These are phyloP conservation scores for Aspergillus haitiensis DNA, from an alignment of 495 filamentous ascomycete genomes.

Conservation along the genomic window DNA sequence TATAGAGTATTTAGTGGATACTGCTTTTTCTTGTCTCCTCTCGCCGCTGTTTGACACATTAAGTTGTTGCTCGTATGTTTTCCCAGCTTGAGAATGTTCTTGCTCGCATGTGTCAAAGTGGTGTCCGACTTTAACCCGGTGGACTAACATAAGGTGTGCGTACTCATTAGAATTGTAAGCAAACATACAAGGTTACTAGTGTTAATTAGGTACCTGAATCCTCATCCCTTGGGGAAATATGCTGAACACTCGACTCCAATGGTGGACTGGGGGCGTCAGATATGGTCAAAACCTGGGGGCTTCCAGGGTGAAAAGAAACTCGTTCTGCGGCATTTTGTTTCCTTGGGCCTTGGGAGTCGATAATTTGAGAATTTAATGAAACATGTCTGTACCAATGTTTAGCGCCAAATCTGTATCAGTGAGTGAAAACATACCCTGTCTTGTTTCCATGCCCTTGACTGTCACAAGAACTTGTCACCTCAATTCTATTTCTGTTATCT, in stretches of 20 bases:
- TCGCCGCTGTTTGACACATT: too few species aligned
- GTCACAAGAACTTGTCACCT: background rate
- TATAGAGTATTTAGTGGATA: background rate
- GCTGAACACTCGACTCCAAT: background rate
- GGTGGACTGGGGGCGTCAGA: background rate
- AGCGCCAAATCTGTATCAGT: background rate
- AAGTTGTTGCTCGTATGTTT: too few species aligned
- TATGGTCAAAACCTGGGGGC: background rate
- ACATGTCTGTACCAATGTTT: background rate
- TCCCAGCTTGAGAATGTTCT: too few species aligned
- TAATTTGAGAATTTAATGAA: background rate
- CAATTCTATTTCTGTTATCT: background rate
- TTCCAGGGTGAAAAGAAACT: too few species aligned
- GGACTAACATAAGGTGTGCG: background rate
- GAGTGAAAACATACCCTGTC: constrained; percentile 1
- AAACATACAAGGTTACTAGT: background rate
- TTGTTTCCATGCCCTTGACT: background rate
- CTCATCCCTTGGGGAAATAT: background rate
- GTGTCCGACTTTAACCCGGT: background rate
- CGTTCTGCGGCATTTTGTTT: background rate
- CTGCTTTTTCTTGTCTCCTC: too few species aligned
- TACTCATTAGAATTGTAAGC: background rate
- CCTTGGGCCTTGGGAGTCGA: background rate
- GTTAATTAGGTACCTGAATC: background rate
- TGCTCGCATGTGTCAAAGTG: background rate